Percentiles rank a stretch among this genome's conserved stretches.
These are phyloP conservation scores for Didymella pomorum DNA, from an alignment of 2,329 filamentous ascomycete species.

Conservation along the genomic window DNA sequence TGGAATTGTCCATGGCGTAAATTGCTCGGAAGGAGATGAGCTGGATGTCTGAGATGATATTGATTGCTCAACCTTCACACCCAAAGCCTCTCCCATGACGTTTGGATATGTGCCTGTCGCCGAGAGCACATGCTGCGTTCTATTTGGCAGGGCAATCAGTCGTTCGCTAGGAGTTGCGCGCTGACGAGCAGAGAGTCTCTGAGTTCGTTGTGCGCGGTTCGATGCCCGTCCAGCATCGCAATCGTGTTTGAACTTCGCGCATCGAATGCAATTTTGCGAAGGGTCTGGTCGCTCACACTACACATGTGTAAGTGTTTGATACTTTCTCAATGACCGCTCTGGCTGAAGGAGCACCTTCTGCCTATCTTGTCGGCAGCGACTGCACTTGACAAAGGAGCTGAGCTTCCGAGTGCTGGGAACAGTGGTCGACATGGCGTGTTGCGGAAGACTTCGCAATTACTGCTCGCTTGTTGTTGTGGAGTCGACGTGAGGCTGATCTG, in stretches of 20 bases:
- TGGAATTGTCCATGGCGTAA: neutral
- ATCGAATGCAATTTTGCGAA: slow-evolving; percentile 6
- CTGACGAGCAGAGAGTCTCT: neutral
- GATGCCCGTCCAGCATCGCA: slow-evolving; percentile 8
- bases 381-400: slow-evolving; percentile 8
- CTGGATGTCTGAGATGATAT: slow-evolving; percentile 4
- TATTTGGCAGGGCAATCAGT: too few species aligned
- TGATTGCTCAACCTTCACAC: neutral
- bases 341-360: slow-evolving; percentile 3
- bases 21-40: neutral
- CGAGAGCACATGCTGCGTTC: too few species aligned
- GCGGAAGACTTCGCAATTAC: neutral
- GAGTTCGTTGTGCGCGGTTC: slow-evolving; percentile 3
- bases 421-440: slow-evolving; percentile 2
- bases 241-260: slow-evolving; percentile 3
- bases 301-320: neutral
- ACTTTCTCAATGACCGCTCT: neutral
- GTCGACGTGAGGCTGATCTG: neutral
- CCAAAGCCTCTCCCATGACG: neutral
- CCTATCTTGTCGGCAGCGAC: slow-evolving; percentile 7
- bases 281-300: slow-evolving; percentile 8
- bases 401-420: neutral
- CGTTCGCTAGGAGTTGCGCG: neutral
- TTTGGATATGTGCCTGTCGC: too few species aligned
- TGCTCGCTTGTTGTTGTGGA: neutral